phyloP scores from a whole-genome alignment of 306 rosid genomes.

The Nissolia schottii region DNA sequence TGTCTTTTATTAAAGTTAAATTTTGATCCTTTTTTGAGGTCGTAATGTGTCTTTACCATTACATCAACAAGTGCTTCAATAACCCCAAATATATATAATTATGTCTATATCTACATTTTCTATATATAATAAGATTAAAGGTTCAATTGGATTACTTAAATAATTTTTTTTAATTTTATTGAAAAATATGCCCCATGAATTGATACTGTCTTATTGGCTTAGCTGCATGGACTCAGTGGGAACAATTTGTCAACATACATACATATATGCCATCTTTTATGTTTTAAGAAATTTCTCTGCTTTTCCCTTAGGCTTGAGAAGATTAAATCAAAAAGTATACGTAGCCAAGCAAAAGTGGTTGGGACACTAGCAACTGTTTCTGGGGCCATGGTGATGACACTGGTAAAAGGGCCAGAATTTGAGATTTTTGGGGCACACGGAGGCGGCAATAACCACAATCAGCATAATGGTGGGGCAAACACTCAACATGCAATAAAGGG shows the following conservation, averaged over 20 bases:
- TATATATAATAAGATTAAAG: neutral
- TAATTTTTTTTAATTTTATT: neutral
- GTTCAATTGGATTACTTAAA: neutral
- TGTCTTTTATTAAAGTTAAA: no score
- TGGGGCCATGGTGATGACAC: constrained; percentile 87
- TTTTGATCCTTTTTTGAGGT: no score
- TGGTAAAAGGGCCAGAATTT: constrained; percentile 69
- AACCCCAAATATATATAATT: neutral
- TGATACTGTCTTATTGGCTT: neutral
- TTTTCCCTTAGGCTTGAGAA: constrained; percentile 58
- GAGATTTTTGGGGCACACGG: constrained; percentile 44
- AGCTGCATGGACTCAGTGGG: neutral
- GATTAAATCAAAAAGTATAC: constrained; percentile 47
- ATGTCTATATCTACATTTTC: neutral
- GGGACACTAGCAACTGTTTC: constrained; percentile 79
- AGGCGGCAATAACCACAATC: neutral
- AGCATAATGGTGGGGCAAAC: constrained; percentile 28
- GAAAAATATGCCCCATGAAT: neutral
- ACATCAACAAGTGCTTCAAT: neutral
- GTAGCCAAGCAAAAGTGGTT: constrained; percentile 72
- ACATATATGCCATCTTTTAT: neutral
- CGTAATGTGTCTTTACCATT: no score
- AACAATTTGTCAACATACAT: neutral
- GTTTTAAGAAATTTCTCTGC: neutral
- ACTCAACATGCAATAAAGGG: constrained; percentile 61